Percentiles rank a stretch among this genome's conserved stretches.
phyloP scores from a whole-genome alignment of 331 rosid genomes.

The Spiraea crenata region DNA sequence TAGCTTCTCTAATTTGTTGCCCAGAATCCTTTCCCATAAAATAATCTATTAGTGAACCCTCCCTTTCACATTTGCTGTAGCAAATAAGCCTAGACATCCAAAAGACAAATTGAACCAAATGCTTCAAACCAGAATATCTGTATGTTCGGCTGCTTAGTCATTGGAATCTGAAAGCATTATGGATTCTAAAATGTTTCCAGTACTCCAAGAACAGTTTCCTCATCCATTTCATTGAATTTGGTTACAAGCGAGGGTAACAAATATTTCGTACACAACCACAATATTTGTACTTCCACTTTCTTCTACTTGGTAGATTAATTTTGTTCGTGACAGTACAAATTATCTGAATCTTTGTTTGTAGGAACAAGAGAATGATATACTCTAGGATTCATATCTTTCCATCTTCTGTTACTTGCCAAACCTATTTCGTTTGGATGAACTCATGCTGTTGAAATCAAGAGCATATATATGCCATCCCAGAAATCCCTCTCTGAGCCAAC shows the following conservation, averaged over 20 bases:
- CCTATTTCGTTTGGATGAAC: slow-evolving; percentile 39
- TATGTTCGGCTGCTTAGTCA: slow-evolving; percentile 37
- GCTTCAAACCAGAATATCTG: slow-evolving; percentile 49
- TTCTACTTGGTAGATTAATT: slow-evolving; percentile 30
- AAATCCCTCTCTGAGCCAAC: too few species aligned
- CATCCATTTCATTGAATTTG: slow-evolving; percentile 63
- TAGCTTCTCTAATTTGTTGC: slow-evolving; percentile 60
- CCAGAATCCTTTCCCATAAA: slow-evolving; percentile 69
- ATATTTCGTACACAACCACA: slow-evolving; percentile 49
- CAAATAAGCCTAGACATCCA: slow-evolving; percentile 84
- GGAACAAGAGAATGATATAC: slow-evolving; percentile 56
- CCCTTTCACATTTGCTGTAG: slow-evolving; percentile 58
- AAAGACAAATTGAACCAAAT: slow-evolving; percentile 85
- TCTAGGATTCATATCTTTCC: slow-evolving; percentile 44
- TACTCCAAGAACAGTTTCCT: slow-evolving; percentile 63
- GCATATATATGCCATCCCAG: slow-evolving; percentile 46
- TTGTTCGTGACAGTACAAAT: slow-evolving; percentile 50
- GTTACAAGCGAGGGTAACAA: slow-evolving; percentile 74
- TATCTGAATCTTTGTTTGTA: slow-evolving; percentile 76
- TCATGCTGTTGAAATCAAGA: slow-evolving; percentile 35
- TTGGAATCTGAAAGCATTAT: slow-evolving; percentile 55
- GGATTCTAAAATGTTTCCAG: slow-evolving; percentile 64
- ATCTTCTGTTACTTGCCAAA: slow-evolving; percentile 34
- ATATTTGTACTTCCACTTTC: slow-evolving; percentile 41
- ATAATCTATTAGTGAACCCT: slow-evolving; percentile 67